These are phyloP conservation scores for Trichoderma sp. DNA, from an alignment of 2,329 filamentous ascomycete genomes.

Conservation along the genomic window DNA sequence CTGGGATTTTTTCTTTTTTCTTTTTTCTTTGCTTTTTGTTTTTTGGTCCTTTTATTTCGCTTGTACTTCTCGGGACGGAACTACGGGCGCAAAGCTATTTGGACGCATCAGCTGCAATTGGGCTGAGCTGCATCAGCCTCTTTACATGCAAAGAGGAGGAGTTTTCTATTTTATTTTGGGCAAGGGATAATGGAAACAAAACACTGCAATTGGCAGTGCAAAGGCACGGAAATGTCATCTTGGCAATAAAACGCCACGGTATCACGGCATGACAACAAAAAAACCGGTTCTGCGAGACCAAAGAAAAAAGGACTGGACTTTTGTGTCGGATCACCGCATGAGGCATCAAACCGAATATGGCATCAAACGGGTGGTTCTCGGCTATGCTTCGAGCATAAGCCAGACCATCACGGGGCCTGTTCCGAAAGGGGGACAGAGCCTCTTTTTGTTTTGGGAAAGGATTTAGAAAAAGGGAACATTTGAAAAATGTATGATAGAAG, in stretches of 20 bases:
- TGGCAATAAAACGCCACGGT: background rate
- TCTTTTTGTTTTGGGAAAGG: slow-evolving; percentile 3
- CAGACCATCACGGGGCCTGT: background rate
- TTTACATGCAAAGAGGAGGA: slow-evolving; percentile 4
- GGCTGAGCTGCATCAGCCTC: slow-evolving; percentile 15
- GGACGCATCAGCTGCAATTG: slow-evolving; percentile 4
- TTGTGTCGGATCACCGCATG: background rate
- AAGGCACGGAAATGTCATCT: background rate
- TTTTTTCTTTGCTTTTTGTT: background rate
- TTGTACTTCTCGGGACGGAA: background rate
- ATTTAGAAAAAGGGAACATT: slow-evolving; percentile 17
- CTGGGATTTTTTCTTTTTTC: background rate
- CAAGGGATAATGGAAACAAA: slow-evolving; percentile 2
- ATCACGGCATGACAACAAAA: background rate
- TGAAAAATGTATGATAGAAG: slow-evolving; percentile 19
- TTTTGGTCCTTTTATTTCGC: background rate
- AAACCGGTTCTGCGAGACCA: background rate
- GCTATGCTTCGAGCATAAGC: background rate
- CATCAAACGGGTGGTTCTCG: slow-evolving; percentile 1
- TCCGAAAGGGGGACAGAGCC: slow-evolving; percentile 1
- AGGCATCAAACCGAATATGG: slow-evolving; percentile 1
- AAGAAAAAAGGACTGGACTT: background rate
- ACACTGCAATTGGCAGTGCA: background rate
- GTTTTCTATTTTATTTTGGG: background rate
- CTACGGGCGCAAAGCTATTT: background rate